These are phyloP conservation scores for Nothophoma quercina DNA, from an alignment of 2,329 filamentous ascomycete species.

Conservation along the genomic window DNA sequence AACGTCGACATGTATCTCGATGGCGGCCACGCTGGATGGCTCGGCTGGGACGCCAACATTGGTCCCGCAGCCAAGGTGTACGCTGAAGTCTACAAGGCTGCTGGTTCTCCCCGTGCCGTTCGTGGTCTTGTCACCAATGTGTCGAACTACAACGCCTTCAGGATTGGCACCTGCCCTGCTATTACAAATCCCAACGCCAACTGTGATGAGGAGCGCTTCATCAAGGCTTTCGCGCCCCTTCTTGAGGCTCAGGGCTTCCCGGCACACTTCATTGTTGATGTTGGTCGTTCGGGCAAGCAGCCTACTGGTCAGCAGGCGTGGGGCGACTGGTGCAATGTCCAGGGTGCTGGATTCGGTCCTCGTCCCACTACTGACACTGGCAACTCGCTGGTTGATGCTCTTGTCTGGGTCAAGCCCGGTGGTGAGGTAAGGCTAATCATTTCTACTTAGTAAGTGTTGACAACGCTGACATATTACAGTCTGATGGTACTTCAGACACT, in stretches of 20 bases:
- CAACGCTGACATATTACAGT: slow-evolving; percentile 19
- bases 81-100: slow-evolving; percentile 56
- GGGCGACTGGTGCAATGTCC: slow-evolving; percentile 75
- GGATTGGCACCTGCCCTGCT: slow-evolving; percentile 53
- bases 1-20: slow-evolving; percentile 72
- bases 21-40: slow-evolving; percentile 70
- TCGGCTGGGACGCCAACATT: slow-evolving; percentile 69
- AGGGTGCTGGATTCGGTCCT: slow-evolving; percentile 68
- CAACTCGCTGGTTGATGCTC: slow-evolving; percentile 66
- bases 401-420: slow-evolving; percentile 76
- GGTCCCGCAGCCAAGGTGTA: slow-evolving; percentile 59
- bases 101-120: slow-evolving; percentile 56
- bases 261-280: slow-evolving; percentile 63
- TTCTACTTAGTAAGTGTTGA: background rate
- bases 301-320: slow-evolving; percentile 63
- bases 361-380: slow-evolving; percentile 70
- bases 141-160: slow-evolving; percentile 66
- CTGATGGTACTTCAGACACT: slow-evolving; percentile 55
- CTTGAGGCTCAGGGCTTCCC: slow-evolving; percentile 58
- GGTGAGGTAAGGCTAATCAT: slow-evolving; percentile 49
- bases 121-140: slow-evolving; percentile 65
- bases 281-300: slow-evolving; percentile 68
- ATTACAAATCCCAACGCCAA: slow-evolving; percentile 57
- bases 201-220: slow-evolving; percentile 62
- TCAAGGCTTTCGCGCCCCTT: slow-evolving; percentile 61